Conservation (phyloP, 768 basidiomycete species). For the Gyrodon lividus region DNA sequence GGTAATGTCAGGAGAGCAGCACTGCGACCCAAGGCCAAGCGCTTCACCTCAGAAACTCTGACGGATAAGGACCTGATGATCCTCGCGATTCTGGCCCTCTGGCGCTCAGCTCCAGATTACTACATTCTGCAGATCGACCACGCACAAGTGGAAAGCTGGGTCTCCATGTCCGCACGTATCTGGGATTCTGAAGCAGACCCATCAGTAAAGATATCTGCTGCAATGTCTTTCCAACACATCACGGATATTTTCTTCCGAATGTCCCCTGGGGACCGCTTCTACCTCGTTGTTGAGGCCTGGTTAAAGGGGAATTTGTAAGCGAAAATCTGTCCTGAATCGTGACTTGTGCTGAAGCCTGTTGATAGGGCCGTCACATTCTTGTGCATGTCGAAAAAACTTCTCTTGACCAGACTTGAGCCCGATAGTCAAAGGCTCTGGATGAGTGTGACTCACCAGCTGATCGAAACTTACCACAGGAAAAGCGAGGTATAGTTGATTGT, state of each 20-base stretch:
- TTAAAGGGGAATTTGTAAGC: conserved; percentile 48
- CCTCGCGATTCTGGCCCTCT: conserved; percentile 66
- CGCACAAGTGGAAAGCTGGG: conserved; percentile 46
- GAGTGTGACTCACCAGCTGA: conserved; percentile 54
- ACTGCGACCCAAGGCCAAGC: conserved; percentile 59
- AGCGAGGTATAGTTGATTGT: conserved; percentile 40
- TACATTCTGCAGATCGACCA: conserved; percentile 46
- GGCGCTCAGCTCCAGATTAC: conserved; percentile 58
- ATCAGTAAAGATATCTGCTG: conserved; percentile 61
- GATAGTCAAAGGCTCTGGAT: conserved; percentile 71
- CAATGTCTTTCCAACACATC: conserved; percentile 47
- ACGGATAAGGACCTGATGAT: conserved; percentile 69
- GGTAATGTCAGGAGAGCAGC: conserved; percentile 55
- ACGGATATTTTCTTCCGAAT: conserved; percentile 45
- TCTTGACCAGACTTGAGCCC: conserved; percentile 57
- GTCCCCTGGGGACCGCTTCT: conserved; percentile 38
- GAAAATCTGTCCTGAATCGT: conserved; percentile 11
- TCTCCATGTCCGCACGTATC: conserved; percentile 45
- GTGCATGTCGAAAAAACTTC: conserved; percentile 54
- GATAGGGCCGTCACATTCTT: conserved; percentile 31
- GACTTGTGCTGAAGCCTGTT: not conserved
- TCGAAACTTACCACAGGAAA: conserved; percentile 54
- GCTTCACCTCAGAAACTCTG: conserved; percentile 55
- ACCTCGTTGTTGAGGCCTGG: conserved; percentile 40
- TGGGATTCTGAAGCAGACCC: conserved; percentile 66